Conservation (phyloP, 1,139 yeast genomes). For the Scheffersomyces quercinus region DNA sequence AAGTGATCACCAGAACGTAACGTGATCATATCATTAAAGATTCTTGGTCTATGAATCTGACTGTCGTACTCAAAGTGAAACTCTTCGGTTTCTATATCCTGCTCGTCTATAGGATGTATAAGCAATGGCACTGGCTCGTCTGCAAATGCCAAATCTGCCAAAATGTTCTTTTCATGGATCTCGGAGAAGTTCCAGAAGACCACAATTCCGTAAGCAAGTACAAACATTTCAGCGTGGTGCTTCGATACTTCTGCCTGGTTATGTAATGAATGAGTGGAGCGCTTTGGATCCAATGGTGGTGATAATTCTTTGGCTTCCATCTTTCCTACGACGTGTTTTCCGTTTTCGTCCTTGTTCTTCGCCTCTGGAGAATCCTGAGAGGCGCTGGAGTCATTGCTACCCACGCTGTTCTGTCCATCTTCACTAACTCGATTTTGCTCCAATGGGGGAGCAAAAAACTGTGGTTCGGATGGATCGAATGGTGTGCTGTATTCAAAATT, state of each 20-base stretch:
- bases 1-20: slow-evolving; percentile 88
- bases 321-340: background rate
- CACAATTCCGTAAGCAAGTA: slow-evolving; percentile 88
- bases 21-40: slow-evolving; percentile 93
- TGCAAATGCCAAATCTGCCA: slow-evolving; percentile 90
- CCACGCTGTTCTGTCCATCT: slow-evolving; percentile 12
- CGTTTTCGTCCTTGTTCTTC: background rate
- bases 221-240: slow-evolving; percentile 86
- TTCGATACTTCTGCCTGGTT: slow-evolving; percentile 52
- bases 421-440: slow-evolving; percentile 20
- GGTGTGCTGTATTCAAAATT: slow-evolving; percentile 36
- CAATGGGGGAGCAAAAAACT: slow-evolving; percentile 47
- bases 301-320: background rate
- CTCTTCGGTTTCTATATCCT: slow-evolving; percentile 92
- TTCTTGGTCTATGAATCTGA: slow-evolving; percentile 80
- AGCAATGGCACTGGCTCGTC: slow-evolving; percentile 50
- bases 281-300: background rate
- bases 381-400: slow-evolving; percentile 21
- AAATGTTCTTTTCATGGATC: slow-evolving; percentile 84
- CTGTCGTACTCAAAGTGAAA: slow-evolving; percentile 89
- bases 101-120: slow-evolving; percentile 78
- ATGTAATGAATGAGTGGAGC: slow-evolving; percentile 3
- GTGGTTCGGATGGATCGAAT: slow-evolving; percentile 52
- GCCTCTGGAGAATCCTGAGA: background rate
- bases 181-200: slow-evolving; percentile 97